Evolutionary conservation across 352 stramenopile genomes (phyloP).

Genomic region (Globisporangium radiosum): DNA sequence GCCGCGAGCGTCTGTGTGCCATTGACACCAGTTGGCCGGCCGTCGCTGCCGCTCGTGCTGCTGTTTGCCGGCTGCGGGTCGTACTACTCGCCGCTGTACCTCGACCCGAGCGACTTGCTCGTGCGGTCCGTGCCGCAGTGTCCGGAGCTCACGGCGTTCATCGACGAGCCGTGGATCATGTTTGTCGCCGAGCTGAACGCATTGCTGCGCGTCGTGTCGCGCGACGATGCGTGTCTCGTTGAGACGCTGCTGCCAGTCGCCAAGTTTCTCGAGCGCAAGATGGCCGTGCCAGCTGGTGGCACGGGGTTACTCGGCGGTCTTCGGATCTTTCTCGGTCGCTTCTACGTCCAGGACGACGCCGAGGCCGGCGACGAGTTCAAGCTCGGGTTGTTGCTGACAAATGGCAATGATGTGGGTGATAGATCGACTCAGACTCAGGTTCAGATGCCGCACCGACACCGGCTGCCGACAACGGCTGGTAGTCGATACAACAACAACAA

Average conservation of each 20-base stretch:
- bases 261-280: conserved; percentile 54
- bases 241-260: conserved; percentile 59
- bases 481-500: background rate
- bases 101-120: conserved; percentile 76
- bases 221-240: conserved; percentile 41
- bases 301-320: conserved; percentile 50
- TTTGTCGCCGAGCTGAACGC: conserved; percentile 80
- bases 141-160: conserved; percentile 75
- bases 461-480: conserved; percentile 1
- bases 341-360: conserved; percentile 64
- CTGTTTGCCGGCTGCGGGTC: conserved; percentile 70
- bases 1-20: conserved; percentile 62
- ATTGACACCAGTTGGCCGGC: conserved; percentile 65
- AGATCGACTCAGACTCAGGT: too few relatives aligned
- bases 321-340: conserved; percentile 64
- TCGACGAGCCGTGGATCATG: conserved; percentile 81
- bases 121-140: conserved; percentile 75
- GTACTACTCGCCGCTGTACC: conserved; percentile 76
- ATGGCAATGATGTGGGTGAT: conserved; percentile 10
- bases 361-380: conserved; percentile 73
- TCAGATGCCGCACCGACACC: background rate
- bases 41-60: conserved; percentile 61
- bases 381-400: conserved; percentile 62
- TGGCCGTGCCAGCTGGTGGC: conserved; percentile 28
- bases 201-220: conserved; percentile 58